Conservation (phyloP, 768 basidiomycete genomes). For the Leccinellum rugosiceps region DNA sequence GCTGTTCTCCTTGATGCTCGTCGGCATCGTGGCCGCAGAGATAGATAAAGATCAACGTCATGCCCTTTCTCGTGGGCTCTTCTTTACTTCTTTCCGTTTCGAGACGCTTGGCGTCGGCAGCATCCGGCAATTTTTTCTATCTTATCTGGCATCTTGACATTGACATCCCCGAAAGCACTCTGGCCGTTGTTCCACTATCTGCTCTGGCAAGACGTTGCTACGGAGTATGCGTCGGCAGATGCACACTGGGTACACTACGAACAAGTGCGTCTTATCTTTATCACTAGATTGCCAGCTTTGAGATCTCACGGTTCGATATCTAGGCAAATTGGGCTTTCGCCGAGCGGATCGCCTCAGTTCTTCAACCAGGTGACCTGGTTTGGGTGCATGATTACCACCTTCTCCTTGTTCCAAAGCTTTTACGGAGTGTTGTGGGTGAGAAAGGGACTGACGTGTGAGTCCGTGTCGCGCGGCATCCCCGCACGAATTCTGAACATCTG, state of each 20-base stretch:
- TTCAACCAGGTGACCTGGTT: slow-evolving; percentile 86
- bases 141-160: slow-evolving; percentile 7
- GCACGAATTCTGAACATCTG: background rate
- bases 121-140: background rate
- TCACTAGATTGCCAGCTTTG: background rate
- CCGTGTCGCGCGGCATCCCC: background rate
- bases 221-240: slow-evolving; percentile 84
- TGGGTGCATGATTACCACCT: slow-evolving; percentile 97
- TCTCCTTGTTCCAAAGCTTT: slow-evolving; percentile 81
- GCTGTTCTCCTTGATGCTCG: background rate
- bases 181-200: slow-evolving; percentile 99
- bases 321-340: slow-evolving; percentile 86
- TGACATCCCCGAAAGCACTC: slow-evolving; percentile 52
- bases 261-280: slow-evolving; percentile 12
- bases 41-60: background rate
- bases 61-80: background rate
- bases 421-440: slow-evolving; percentile 60
- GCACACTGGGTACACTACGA: slow-evolving; percentile 55
- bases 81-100: background rate
- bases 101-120: background rate
- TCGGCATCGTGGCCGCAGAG: background rate
- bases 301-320: slow-evolving; percentile 28
- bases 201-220: slow-evolving; percentile 94
- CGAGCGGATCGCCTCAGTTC: slow-evolving; percentile 64
- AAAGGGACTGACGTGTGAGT: slow-evolving; percentile 27